Conservation (phyloP, 148 eudicot species). For the Heliamphora exappendiculata region DNA sequence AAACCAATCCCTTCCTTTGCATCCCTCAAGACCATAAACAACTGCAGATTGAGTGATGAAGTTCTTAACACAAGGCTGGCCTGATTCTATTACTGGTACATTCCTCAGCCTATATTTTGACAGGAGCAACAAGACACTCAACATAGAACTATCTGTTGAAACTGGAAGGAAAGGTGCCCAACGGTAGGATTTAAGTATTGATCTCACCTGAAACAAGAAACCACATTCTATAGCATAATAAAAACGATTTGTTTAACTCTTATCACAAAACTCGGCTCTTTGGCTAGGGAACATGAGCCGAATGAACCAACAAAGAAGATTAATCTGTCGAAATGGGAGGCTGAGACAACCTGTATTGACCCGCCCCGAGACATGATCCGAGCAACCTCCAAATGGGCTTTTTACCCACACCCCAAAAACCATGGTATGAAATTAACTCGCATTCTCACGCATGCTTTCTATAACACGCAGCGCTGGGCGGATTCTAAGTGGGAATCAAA, state of each 20-base stretch:
- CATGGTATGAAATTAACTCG: too few relatives aligned
- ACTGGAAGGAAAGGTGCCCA: constrained; percentile 86
- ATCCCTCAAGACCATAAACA: constrained; percentile 62
- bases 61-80: constrained; percentile 59
- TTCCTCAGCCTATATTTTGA: constrained; percentile 89
- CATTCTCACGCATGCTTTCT: too few relatives aligned
- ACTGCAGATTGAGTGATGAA: constrained; percentile 93
- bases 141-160: constrained; percentile 70
- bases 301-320: neutral
- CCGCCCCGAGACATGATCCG: too few relatives aligned
- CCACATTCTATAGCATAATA: neutral
- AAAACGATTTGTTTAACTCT: too few relatives aligned
- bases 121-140: constrained; percentile 68
- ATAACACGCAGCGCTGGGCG: too few relatives aligned
- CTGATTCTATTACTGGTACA: constrained; percentile 80
- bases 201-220: constrained; percentile 53
- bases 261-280: too few relatives aligned
- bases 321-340: too few relatives aligned
- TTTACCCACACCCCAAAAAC: too few relatives aligned
- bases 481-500: too few relatives aligned
- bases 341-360: too few relatives aligned
- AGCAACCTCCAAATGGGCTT: too few relatives aligned
- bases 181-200: constrained; percentile 58
- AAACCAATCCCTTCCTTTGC: constrained; percentile 91
- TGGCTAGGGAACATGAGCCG: neutral